A percentile compares a stretch with the other conserved stretches of the same genome.
Conservation (phyloP, 768 basidiomycete species). For the Pholiota molesta region DNA sequence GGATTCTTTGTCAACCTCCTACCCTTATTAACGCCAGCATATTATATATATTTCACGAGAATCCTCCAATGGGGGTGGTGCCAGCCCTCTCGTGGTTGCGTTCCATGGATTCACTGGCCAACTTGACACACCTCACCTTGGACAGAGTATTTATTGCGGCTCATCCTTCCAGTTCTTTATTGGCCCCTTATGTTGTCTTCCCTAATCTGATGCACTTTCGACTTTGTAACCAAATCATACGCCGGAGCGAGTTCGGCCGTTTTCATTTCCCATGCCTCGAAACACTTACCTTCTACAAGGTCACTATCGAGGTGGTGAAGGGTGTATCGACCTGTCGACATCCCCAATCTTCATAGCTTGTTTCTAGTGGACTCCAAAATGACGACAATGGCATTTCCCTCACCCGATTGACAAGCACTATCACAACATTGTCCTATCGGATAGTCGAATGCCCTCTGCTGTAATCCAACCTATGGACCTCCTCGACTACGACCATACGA, state of each 20-base stretch:
- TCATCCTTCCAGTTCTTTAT: conserved; percentile 11
- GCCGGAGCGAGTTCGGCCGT: conserved; percentile 9
- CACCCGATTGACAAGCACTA: conserved; percentile 10
- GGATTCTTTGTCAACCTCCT: conserved; percentile 10
- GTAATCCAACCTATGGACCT: not conserved
- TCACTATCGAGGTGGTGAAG: not conserved
- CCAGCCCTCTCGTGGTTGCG: not conserved
- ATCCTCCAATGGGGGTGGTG: not conserved
- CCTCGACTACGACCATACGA: not conserved
- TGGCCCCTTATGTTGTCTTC: too few species aligned
- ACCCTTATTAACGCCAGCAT: conserved; percentile 21
- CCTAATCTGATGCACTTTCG: conserved; percentile 21
- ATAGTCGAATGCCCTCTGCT: not conserved
- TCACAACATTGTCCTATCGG: conserved; percentile 8
- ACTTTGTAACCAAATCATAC: conserved; percentile 9
- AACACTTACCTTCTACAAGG: conserved; percentile 18
- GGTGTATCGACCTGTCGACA: not conserved
- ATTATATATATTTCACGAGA: conserved; percentile 20
- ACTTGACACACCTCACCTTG: conserved; percentile 16
- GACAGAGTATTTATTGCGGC: not conserved
- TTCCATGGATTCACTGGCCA: conserved; percentile 13
- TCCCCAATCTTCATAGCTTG: conserved; percentile 11
- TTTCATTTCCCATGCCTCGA: conserved; percentile 22
- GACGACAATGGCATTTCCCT: not conserved
- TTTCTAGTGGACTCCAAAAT: conserved; percentile 10